Percentiles rank a stretch among this genome's conserved stretches.
Evolutionary conservation across 139 green algal species (phyloP).

Genomic region (Micractinium sp.): DNA sequence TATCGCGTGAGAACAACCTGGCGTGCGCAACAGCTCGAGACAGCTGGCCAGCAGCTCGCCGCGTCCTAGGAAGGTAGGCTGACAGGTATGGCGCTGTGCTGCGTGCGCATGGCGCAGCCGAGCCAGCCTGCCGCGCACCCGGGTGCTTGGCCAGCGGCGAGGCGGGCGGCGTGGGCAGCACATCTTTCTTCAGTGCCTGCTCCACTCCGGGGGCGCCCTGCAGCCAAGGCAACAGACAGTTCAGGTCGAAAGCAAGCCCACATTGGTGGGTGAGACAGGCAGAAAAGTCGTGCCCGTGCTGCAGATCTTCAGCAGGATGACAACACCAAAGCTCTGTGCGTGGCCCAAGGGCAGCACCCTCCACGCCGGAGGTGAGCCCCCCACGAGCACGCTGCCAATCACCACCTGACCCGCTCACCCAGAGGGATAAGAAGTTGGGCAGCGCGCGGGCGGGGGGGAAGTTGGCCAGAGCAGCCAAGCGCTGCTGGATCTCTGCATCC

Average conservation of each 20-base stretch:
- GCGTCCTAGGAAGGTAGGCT: no score
- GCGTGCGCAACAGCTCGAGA: no score
- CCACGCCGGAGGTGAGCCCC: no score
- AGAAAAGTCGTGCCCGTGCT: no score
- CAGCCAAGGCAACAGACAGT: not conserved
- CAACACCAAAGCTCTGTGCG: not conserved
- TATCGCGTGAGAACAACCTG: no score
- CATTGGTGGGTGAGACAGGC: not conserved
- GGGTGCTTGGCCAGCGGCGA: conserved; percentile 1
- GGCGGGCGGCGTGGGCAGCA: conserved; percentile 14
- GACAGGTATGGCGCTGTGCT: no score
- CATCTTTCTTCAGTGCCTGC: conserved; percentile 12
- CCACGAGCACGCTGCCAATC: no score
- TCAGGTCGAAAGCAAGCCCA: not conserved
- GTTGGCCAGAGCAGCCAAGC: conserved; percentile 17
- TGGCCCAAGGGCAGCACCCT: not conserved
- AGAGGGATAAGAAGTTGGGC: conserved; percentile 42
- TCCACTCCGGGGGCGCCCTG: not conserved
- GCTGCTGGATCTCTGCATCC: conserved; percentile 26
- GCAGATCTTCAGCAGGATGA: no score
- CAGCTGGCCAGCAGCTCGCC: no score
- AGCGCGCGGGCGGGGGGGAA: not conserved
- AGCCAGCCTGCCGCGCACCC: not conserved
- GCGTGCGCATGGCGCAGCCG: no score
- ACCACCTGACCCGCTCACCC: conserved; percentile 12